Evolutionary conservation across 768 basidiomycete species (phyloP), one percentile per base, ranked within the genome.

Genomic region (Auricularia sp.): DNA sequence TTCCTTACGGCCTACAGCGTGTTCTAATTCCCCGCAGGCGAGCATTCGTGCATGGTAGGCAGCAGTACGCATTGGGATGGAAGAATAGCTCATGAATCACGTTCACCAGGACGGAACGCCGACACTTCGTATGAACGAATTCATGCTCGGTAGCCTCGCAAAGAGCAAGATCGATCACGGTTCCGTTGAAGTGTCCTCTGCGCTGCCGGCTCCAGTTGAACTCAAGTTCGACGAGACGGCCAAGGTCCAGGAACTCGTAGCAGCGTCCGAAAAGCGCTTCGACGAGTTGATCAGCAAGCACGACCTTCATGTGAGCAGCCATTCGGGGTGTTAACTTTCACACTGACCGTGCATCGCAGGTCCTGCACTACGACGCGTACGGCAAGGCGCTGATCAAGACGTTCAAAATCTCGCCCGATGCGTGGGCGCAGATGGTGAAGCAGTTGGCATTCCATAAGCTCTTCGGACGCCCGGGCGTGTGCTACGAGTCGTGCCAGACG

Each of bases 391-490:
- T 83, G 68, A 91, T 94, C 78, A 98, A 97, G 79, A 81, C 79
- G 64, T 84, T 83, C 81, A 87, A 87, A 71, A 79, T 84, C 59
- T 93, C 91, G 1, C 97, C 96, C 0, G 97, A 99, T 71, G 94
- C 95, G 34, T 94, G 93, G 87, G 91, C 83, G 18, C 97, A 99
- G 77, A 81, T 98, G 63, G 87, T 95, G 69, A 98, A 95, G 78
- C 96, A 98, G 75, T 87, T 98, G 59, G 96, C 95, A 23, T 98
- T 91, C 79, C 85, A 89, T 74, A 94, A 95, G 77, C 84, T 94
- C 81, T 81, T 79, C 69, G 78, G 79, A 5, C 81, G 89, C 1
- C 86, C 89, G 8, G 90, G 84, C 2, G 86, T 91, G 58, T 87
- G 89, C 66, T 99, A 99, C 77, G 96, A 99, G 80, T 88, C 87